Evolutionary conservation across 2,329 filamentous ascomycete genomes (phyloP).

Genomic region (Teratosphaeria zuluensis): DNA sequence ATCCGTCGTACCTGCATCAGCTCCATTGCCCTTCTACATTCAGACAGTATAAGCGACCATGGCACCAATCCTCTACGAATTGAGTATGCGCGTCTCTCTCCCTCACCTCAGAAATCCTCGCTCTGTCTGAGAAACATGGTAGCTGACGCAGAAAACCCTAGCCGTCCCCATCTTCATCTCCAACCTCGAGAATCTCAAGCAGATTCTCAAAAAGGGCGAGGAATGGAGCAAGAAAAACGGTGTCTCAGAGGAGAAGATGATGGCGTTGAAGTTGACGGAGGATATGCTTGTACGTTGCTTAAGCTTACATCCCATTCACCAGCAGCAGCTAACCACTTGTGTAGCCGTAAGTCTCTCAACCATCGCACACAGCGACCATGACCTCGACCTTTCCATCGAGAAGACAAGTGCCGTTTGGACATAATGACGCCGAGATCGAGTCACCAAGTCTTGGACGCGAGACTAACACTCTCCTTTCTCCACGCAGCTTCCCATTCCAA

Average conservation of each 20-base stretch:
- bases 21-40: neutral
- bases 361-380: too few relatives aligned
- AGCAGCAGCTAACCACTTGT: too few relatives aligned
- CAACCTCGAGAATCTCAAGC: slow-evolving; percentile 33
- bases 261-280: slow-evolving; percentile 34
- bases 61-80: neutral
- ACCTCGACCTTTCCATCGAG: too few relatives aligned
- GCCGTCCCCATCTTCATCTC: slow-evolving; percentile 33
- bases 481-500: slow-evolving; percentile 38
- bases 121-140: neutral
- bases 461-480: neutral
- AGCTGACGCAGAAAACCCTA: neutral
- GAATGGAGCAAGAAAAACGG: slow-evolving; percentile 29
- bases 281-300: slow-evolving; percentile 40
- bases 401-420: too few relatives aligned
- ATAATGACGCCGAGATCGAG: too few relatives aligned
- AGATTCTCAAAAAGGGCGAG: slow-evolving; percentile 37
- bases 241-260: slow-evolving; percentile 27
- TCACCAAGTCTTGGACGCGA: too few relatives aligned
- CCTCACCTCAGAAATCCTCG: neutral
- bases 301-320: too few relatives aligned
- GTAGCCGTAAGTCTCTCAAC: too few relatives aligned
- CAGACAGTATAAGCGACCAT: neutral
- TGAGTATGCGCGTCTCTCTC: neutral
- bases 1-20: neutral